Evolutionary conservation across 192 early-diverging fungal species (phyloP).

Genomic region (Pilobolus umbonatus): DNA sequence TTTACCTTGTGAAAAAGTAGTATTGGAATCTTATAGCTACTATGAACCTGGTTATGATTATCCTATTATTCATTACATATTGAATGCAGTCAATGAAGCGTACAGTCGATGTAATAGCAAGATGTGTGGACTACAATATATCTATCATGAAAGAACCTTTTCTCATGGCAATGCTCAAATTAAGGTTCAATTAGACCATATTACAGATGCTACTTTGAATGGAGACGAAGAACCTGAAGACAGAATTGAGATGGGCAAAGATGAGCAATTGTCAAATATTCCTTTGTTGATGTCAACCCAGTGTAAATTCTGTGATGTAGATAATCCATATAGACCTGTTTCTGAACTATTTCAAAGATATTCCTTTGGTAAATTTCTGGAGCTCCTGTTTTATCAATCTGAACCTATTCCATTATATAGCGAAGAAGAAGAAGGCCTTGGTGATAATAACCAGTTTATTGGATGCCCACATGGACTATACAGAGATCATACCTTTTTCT

Average conservation of each 20-base stretch:
- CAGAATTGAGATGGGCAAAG: neutral
- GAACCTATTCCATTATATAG: neutral
- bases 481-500: constrained; percentile 76
- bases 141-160: constrained; percentile 82
- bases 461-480: constrained; percentile 81
- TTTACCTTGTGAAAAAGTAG: constrained; percentile 63
- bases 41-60: constrained; percentile 70
- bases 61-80: constrained; percentile 84
- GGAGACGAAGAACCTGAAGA: constrained; percentile 1
- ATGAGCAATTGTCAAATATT: constrained; percentile 6
- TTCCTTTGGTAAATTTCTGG: constrained; percentile 97
- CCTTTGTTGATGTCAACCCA: constrained; percentile 2
- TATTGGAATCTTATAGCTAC: constrained; percentile 71
- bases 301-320: neutral
- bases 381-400: constrained; percentile 83
- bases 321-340: constrained; percentile 38
- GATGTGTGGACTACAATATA: constrained; percentile 73
- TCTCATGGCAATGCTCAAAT: constrained; percentile 77
- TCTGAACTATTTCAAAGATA: constrained; percentile 83
- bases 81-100: constrained; percentile 70
- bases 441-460: neutral
- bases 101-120: constrained; percentile 58
- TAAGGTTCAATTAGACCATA: constrained; percentile 53
- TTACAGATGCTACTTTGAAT: neutral
- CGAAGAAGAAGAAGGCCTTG: neutral